phyloP scores from a whole-genome alignment of 176 grass and related monocot genomes.

The bread wheat (Triticum aestivum) region IWGSC_CS_RefSeq_v2.1 NC_057806.1:18910253-18910752 shows the following conservation, averaged over 20 bases:
- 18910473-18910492: too few species aligned
- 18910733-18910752: conserved; percentile 66
- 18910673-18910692: conserved; percentile 52
- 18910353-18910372: not conserved
- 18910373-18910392: not conserved
- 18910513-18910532: too few species aligned
- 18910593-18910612: conserved; percentile 54
- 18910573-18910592: not conserved
- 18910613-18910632: conserved; percentile 63
- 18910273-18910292: not conserved
- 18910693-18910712: conserved; percentile 52
- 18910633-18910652: conserved; percentile 29
- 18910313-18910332: not conserved
- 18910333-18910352: not conserved
- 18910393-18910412: not conserved
- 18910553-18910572: too few species aligned
- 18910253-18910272: too few species aligned
- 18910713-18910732: conserved; percentile 46
- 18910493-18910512: too few species aligned
- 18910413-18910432: not conserved
- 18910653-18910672: conserved; percentile 25
- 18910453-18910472: not conserved
- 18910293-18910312: not conserved
- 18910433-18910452: not conserved
- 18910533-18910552: too few species aligned